These are phyloP conservation scores for Trichoderma sp. DNA, from an alignment of 2,329 filamentous ascomycete genomes.

Conservation along the genomic window DNA sequence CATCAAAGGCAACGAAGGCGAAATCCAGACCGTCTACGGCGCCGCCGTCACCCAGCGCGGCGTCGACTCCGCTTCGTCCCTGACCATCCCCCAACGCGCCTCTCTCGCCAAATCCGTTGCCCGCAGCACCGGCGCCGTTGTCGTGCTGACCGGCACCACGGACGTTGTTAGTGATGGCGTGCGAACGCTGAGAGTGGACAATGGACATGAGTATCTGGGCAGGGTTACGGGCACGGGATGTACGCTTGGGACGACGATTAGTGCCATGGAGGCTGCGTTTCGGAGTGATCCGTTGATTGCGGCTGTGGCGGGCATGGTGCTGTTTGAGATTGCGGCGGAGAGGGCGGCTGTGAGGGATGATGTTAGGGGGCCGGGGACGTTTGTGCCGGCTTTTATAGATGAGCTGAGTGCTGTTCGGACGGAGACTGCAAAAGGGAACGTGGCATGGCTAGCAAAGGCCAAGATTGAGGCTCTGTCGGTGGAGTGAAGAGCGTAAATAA, in stretches of 20 bases:
- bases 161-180: conserved; percentile 77
- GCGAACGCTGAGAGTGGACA: conserved; percentile 64
- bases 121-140: conserved; percentile 64
- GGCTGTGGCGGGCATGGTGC: conserved; percentile 67
- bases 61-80: conserved; percentile 71
- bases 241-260: conserved; percentile 77
- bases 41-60: conserved; percentile 63
- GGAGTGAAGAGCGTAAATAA: background rate
- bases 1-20: conserved; percentile 92
- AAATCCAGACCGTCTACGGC: conserved; percentile 72
- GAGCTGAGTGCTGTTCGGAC: conserved; percentile 54
- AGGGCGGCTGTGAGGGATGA: conserved; percentile 59
- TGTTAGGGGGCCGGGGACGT: conserved; percentile 78
- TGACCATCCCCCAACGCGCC: conserved; percentile 52
- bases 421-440: conserved; percentile 46
- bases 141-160: conserved; percentile 76
- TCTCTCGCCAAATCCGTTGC: conserved; percentile 66
- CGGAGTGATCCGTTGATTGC: conserved; percentile 66
- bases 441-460: conserved; percentile 51
- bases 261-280: conserved; percentile 67
- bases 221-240: conserved; percentile 80
- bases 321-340: conserved; percentile 75
- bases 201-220: conserved; percentile 72
- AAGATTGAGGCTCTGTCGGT: conserved; percentile 43
- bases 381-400: conserved; percentile 82